Percentiles rank a stretch among this genome's conserved stretches.
These are phyloP conservation scores for Euphrasia arctica DNA, from an alignment of 305 asterid species.

Conservation along the genomic window DNA sequence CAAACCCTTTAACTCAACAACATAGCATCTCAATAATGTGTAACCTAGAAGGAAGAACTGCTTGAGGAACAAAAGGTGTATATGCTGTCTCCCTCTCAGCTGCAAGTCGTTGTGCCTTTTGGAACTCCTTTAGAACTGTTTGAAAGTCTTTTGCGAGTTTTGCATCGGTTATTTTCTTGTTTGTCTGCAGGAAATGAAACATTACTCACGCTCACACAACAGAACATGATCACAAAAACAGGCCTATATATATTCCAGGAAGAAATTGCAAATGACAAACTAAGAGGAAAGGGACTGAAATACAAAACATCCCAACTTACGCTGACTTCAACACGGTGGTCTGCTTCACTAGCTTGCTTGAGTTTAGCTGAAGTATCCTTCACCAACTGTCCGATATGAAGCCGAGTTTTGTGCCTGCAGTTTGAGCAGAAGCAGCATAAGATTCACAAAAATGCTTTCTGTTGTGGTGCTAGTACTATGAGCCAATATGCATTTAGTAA, in stretches of 20 bases:
- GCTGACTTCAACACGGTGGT: conserved; percentile 62
- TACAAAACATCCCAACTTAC: conserved; percentile 43
- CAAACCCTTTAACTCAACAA: conserved; percentile 16
- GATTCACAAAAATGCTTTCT: conserved; percentile 14
- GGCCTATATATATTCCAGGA: background rate
- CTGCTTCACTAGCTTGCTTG: conserved; percentile 80
- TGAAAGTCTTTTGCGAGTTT: conserved; percentile 91
- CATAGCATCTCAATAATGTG: conserved; percentile 13
- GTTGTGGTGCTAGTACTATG: background rate
- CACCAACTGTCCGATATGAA: conserved; percentile 77
- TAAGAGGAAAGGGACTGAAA: conserved; percentile 8
- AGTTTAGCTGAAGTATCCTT: conserved; percentile 81
- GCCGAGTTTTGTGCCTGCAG: conserved; percentile 75
- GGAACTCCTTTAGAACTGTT: conserved; percentile 83
- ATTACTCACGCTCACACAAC: conserved; percentile 1
- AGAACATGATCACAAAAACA: background rate
- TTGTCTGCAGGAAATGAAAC: conserved; percentile 44
- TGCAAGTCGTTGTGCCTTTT: conserved; percentile 81
- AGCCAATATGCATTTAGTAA: conserved; percentile 16
- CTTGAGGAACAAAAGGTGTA: conserved; percentile 66
- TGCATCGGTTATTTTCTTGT: conserved; percentile 85
- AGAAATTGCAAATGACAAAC: conserved; percentile 4
- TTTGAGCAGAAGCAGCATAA: conserved; percentile 25
- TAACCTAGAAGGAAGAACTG: conserved; percentile 64
- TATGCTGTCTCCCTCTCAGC: conserved; percentile 90